phyloP scores from a whole-genome alignment of 306 rosid genomes.

The Quercus mongolica region DNA sequence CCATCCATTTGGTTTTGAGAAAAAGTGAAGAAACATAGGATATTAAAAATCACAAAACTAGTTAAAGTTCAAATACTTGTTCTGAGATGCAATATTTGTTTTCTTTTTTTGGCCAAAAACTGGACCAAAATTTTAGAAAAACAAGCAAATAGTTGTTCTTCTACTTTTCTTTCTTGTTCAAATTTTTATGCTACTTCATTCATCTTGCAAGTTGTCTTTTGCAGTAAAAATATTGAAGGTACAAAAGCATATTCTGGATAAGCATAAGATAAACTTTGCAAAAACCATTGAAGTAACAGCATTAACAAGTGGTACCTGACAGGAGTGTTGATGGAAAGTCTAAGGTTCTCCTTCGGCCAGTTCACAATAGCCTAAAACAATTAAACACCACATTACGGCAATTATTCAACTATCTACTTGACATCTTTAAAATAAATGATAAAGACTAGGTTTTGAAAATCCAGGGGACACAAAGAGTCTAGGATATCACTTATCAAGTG shows the following conservation, averaged over 20 bases:
- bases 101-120: background rate
- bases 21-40: background rate
- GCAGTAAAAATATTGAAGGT: background rate
- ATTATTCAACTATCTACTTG: constrained; percentile 4
- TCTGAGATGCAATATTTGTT: background rate
- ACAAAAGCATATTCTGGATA: constrained; percentile 1
- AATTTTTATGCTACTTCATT: no score
- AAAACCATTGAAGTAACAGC: background rate
- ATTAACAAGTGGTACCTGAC: constrained; percentile 57
- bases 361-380: constrained; percentile 66
- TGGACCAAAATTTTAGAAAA: background rate
- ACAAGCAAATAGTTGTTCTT: background rate
- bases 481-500: constrained; percentile 77
- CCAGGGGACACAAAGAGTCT: constrained; percentile 81
- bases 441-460: constrained; percentile 62
- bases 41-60: background rate
- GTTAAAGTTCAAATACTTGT: background rate
- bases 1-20: background rate
- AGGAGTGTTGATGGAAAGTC: constrained; percentile 75
- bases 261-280: constrained; percentile 7
- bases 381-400: constrained; percentile 13
- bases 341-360: constrained; percentile 82
- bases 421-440: constrained; percentile 1
- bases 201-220: no score
- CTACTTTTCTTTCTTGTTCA: no score